Conservation (phyloP, 2,329 filamentous ascomycete species). For the Fusarium sublunatum region DNA sequence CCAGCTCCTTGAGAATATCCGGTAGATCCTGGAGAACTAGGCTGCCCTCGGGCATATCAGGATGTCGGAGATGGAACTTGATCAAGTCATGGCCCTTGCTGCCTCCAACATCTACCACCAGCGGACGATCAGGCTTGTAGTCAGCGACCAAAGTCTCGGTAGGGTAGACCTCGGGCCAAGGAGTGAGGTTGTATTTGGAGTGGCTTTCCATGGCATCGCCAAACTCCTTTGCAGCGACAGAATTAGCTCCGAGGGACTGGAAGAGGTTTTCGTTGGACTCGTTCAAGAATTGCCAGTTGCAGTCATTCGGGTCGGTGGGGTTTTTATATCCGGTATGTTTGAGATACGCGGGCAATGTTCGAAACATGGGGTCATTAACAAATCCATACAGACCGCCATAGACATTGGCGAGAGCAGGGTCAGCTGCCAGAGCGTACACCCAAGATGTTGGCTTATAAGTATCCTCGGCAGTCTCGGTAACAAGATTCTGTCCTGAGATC, state of each 20-base stretch:
- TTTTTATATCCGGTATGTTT: constrained; percentile 50
- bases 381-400: constrained; percentile 52
- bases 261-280: constrained; percentile 47
- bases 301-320: constrained; percentile 48
- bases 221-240: constrained; percentile 48
- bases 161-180: constrained; percentile 53
- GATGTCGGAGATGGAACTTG: constrained; percentile 48
- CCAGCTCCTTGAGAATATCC: constrained; percentile 47
- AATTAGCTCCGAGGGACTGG: constrained; percentile 47
- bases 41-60: constrained; percentile 40
- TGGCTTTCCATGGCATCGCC: constrained; percentile 54
- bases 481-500: constrained; percentile 51
- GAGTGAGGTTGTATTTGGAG: constrained; percentile 52
- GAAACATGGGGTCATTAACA: constrained; percentile 49
- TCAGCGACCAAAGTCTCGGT: constrained; percentile 47
- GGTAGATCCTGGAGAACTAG: constrained; percentile 52
- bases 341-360: constrained; percentile 49
- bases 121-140: constrained; percentile 43
- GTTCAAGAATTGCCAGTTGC: constrained; percentile 51
- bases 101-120: constrained; percentile 53
- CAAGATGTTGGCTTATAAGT: constrained; percentile 51
- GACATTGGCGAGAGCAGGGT: constrained; percentile 45
- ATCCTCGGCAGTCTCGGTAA: constrained; percentile 50
- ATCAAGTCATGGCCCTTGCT: constrained; percentile 53
- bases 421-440: constrained; percentile 46